These are phyloP conservation scores for Cymbopogon flexuosus DNA, from an alignment of 202 grass and related monocot species.

Conservation along the genomic window DNA sequence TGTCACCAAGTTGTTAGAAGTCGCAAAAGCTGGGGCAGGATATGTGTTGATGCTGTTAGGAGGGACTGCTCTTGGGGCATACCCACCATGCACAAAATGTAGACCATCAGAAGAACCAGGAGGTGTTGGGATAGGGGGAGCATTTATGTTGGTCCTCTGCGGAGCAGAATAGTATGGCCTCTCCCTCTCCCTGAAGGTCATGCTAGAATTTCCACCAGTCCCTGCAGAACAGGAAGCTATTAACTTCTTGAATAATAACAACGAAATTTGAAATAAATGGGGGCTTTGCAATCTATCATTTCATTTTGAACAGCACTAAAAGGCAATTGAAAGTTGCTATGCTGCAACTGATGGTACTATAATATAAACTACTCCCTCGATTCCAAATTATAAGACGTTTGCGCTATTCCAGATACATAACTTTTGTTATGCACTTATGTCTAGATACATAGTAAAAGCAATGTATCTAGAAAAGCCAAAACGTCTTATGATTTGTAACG, in stretches of 20 bases:
- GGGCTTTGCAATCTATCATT: background rate
- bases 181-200: conserved; percentile 40
- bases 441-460: no score
- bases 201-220: conserved; percentile 24
- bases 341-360: background rate
- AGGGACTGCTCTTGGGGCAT: conserved; percentile 29
- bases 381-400: no score
- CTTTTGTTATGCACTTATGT: no score
- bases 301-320: conserved; percentile 1
- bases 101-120: conserved; percentile 22
- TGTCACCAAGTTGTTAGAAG: conserved; percentile 22
- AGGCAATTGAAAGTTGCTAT: background rate
- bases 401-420: no score
- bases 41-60: conserved; percentile 27
- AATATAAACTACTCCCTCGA: background rate
- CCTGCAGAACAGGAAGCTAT: background rate
- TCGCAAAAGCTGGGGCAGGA: conserved; percentile 30
- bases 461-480: no score
- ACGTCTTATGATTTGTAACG: no score
- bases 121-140: conserved; percentile 26
- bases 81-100: conserved; percentile 34
- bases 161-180: conserved; percentile 40
- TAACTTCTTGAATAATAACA: background rate
- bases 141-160: conserved; percentile 32
- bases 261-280: background rate